Evolutionary conservation across 2,329 filamentous ascomycete species (phyloP), one percentile per base, ranked within the genome.

Genomic region (Xylaria sp.): DNA sequence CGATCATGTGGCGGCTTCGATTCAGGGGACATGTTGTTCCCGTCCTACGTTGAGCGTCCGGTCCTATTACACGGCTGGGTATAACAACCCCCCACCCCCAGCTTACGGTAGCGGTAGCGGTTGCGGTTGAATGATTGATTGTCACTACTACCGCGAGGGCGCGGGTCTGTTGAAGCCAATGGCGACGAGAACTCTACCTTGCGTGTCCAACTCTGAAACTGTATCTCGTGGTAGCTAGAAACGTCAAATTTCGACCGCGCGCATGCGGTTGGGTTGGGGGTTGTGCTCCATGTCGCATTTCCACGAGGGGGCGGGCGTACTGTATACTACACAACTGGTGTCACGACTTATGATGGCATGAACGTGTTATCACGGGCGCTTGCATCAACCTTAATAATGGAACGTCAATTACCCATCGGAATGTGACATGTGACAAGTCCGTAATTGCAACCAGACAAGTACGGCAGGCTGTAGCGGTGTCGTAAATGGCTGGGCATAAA

Each of bases 281-380:
- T 64, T 13, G 44, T 55, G 42, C 35, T 13, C n/a, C 48, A 62
- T 62, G 32, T 60, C 54, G 47, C 37, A 50, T 62, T 35, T 53
- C 25, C 27, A 54, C 50, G 18, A 60, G 42, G 40, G 57, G 64
- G 25, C 27, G 16, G 57, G 37, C 8, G 50, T 47, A 53, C 29
- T 29, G 29, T 29, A 29, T 53, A 29, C 51, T 35, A 55, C 55
- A 27, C 44, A 23, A 13, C 58, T 47, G 37, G 59, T 62, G 47
- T 29, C 54, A 68, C 47, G 2, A 53, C 44, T 35, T 62, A 32
- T 35, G 54, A 42, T 55, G 51, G 57, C 51, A 63, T 53, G 42
- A 44, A 44, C 59, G 60, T 47, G 58, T 68, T 68, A 60, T 63
- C 59, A 69, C 62, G 63, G 69, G 29, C 23, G n/a, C 65, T 60